Conservation (phyloP, 805 yeast genomes). For the Starmera dryadoides region DNA sequence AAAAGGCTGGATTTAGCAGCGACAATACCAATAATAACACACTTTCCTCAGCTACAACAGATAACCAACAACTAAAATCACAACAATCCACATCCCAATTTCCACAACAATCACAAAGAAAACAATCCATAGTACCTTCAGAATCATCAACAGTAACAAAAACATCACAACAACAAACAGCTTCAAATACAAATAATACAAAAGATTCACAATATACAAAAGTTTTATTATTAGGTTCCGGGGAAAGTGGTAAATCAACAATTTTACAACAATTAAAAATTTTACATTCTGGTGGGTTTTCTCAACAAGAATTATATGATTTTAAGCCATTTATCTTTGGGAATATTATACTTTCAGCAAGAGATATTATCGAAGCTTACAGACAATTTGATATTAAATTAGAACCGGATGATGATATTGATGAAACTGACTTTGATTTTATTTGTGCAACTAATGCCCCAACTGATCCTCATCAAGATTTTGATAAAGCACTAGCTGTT, state of each 20-base stretch:
- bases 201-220: slow-evolving; percentile 41
- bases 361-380: slow-evolving; percentile 62
- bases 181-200: slow-evolving; percentile 4
- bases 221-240: slow-evolving; percentile 78
- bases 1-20: background rate
- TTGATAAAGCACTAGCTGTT: slow-evolving; percentile 42
- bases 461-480: slow-evolving; percentile 43
- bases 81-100: background rate
- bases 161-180: background rate
- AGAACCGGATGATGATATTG: slow-evolving; percentile 24
- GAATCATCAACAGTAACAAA: slow-evolving; percentile 7
- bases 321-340: slow-evolving; percentile 74
- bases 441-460: slow-evolving; percentile 24
- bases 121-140: slow-evolving; percentile 17
- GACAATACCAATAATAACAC: background rate
- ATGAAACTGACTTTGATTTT: slow-evolving; percentile 21
- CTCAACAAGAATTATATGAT: slow-evolving; percentile 56
- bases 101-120: slow-evolving; percentile 5
- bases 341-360: slow-evolving; percentile 72
- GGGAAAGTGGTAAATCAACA: slow-evolving; percentile 44
- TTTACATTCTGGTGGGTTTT: slow-evolving; percentile 32
- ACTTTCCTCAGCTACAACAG: no score
- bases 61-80: background rate
- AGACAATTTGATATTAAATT: slow-evolving; percentile 33
- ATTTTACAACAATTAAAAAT: slow-evolving; percentile 38